These are phyloP conservation scores for Apiotrichum gamsii DNA, from an alignment of 1,284 basidiomycete species.

Conservation along the genomic window DNA sequence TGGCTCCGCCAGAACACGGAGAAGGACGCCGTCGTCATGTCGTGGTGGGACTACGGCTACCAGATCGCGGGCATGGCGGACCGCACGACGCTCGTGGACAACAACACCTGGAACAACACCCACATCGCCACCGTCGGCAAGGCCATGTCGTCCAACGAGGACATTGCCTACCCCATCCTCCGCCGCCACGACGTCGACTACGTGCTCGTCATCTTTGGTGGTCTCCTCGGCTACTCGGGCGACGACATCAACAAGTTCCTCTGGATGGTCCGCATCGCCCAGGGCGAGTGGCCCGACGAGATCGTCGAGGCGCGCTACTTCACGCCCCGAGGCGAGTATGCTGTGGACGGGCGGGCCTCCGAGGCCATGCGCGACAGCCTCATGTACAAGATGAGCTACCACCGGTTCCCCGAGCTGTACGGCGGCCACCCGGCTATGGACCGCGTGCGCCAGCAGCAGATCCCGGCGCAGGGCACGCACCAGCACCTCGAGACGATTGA, in stretches of 20 bases:
- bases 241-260: conserved; percentile 99
- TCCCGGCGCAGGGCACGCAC: conserved; percentile 65
- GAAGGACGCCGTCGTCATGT: conserved; percentile 88
- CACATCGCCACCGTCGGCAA: conserved; percentile 97
- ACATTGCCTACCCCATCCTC: conserved; percentile 92
- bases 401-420: conserved; percentile 81
- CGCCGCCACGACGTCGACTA: conserved; percentile 98
- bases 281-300: conserved; percentile 98
- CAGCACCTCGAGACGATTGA: conserved; percentile 72
- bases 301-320: conserved; percentile 94
- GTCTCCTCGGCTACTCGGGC: conserved; percentile 91
- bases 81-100: conserved; percentile 76
- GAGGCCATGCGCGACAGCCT: conserved; percentile 90
- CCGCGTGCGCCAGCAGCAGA: conserved; percentile 72
- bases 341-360: conserved; percentile 79
- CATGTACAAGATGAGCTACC: conserved; percentile 99
- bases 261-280: conserved; percentile 97
- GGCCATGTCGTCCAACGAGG: conserved; percentile 91
- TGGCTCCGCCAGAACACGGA: conserved; percentile 96
- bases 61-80: conserved; percentile 99
- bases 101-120: conserved; percentile 98
- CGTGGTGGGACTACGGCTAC: conserved; percentile 99
- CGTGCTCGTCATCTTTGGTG: conserved; percentile 95
- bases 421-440: conserved; percentile 68
- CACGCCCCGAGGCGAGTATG: conserved; percentile 88